Evolutionary conservation across 2,329 filamentous ascomycete genomes (phyloP).

Genomic region (Colletotrichum sidae): DNA sequence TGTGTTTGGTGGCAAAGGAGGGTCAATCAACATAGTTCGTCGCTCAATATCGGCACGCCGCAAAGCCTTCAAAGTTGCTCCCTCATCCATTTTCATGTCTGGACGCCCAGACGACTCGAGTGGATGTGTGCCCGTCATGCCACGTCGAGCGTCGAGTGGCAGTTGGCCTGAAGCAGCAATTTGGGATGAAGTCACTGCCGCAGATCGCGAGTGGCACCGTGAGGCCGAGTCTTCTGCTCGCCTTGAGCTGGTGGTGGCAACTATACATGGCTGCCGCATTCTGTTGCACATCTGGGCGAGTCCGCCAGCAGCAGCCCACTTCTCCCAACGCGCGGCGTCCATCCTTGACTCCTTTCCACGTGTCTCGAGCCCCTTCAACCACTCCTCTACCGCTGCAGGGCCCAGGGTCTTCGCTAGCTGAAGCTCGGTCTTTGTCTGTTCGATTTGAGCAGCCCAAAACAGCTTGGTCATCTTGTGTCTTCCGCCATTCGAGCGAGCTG

Average conservation of each 20-base stretch:
- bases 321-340: conserved; percentile 79
- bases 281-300: conserved; percentile 50
- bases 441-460: conserved; percentile 71
- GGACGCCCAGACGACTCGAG: background rate
- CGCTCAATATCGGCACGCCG: conserved; percentile 78
- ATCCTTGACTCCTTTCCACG: conserved; percentile 70
- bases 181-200: no score
- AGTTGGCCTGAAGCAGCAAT: no score
- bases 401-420: conserved; percentile 74
- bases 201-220: no score
- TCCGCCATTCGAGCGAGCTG: conserved; percentile 59
- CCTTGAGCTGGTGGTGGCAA: background rate
- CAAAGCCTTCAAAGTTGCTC: conserved; percentile 71
- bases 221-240: background rate
- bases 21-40: conserved; percentile 73
- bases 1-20: conserved; percentile 71
- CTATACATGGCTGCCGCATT: no score
- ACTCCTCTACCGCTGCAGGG: conserved; percentile 77
- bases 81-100: conserved; percentile 58
- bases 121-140: background rate
- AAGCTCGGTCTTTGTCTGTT: conserved; percentile 72
- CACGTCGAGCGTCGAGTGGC: no score
- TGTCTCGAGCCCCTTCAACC: conserved; percentile 79
- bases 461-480: conserved; percentile 70
- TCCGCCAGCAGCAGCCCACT: conserved; percentile 69